Evolutionary conservation across 257 asterid genomes (phyloP), one percentile per base, ranked within the genome.

Genomic region (Plantago elongata): DNA sequence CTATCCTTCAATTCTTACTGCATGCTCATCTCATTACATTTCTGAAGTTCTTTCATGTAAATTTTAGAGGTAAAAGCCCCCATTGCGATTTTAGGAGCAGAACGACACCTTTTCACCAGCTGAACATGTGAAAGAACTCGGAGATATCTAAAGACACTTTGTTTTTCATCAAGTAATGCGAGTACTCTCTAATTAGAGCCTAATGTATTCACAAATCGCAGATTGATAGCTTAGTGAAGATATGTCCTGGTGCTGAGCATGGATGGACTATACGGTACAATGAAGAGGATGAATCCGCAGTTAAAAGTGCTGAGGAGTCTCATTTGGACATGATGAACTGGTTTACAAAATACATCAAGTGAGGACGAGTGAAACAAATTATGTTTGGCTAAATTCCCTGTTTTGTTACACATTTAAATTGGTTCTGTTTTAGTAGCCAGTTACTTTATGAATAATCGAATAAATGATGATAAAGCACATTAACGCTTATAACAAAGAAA

Each of bases 221-320:
- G 95, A 75, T 86, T 49, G 84, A 81, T 29, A 74, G 89, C 66
- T 81, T 70, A 45, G 81, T 81, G 74, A 86, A 86, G 69, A 75
- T 86, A 76, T 86, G 74, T 48, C 85, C 84, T 0, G 89, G 91
- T 9, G 86, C 78, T 11, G 73, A 12, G 2, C 91, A 86, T 69
- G 95, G 95, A 51, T 86, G 95, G 91, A 62, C 87, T 4, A 62
- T 69, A 18, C 64, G 82, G 29, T 86, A 86, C 67, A 52, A 75
- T 0, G 70, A 62, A 0, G 72, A 79, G 3, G 87, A 83, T 29
- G 87, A 83, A 66, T 67, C 61, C 10, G 84, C 75, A 0, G 83
- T 78, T 0, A 78, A 69, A 66, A 72, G 75, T 44, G 89, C 95
- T 52, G 70, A 81, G 48, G 92, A 84, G 70, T 73, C 92, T 68